phyloP scores from a whole-genome alignment of 1,284 basidiomycete genomes.

The Apiotrichum siamense region DNA sequence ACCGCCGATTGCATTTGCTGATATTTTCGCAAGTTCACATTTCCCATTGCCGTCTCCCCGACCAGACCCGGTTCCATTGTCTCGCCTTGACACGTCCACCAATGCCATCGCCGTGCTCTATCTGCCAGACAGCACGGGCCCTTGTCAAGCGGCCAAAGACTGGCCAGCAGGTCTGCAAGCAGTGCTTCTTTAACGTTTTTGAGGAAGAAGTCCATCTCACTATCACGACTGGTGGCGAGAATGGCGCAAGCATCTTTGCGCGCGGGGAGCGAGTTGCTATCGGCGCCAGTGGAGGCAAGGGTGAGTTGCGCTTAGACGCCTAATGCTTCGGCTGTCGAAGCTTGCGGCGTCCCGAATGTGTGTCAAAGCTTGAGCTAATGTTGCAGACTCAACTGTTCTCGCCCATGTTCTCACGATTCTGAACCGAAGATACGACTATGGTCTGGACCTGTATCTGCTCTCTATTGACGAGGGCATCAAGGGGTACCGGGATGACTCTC shows the following conservation, averaged over 20 bases:
- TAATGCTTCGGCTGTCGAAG: no score
- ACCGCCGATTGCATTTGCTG: no score
- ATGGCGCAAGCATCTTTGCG: conserved; percentile 69
- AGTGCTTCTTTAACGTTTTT: conserved; percentile 94
- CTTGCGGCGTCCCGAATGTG: no score
- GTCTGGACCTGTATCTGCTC: conserved; percentile 81
- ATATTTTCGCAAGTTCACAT: no score
- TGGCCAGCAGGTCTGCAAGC: conserved; percentile 90
- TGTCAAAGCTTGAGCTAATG: background rate
- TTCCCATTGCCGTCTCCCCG: no score
- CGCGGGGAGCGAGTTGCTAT: conserved; percentile 94
- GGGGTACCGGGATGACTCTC: conserved; percentile 93
- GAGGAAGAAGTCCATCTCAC: conserved; percentile 98
- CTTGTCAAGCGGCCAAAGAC: conserved; percentile 95
- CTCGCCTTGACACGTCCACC: background rate
- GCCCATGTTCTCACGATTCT: conserved; percentile 94
- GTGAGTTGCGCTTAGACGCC: no score
- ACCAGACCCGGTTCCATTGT: background rate
- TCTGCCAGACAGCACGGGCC: conserved; percentile 71
- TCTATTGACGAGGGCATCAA: conserved; percentile 99
- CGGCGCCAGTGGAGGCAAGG: conserved; percentile 96
- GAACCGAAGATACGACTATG: conserved; percentile 90
- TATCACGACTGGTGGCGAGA: conserved; percentile 53
- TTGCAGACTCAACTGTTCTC: conserved; percentile 88
- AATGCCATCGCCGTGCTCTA: conserved; percentile 46